A percentile compares a stretch with the other conserved stretches of the same genome.
Conservation (phyloP, 176 grass and related monocot genomes). For the Paspalum notatum region DNA sequence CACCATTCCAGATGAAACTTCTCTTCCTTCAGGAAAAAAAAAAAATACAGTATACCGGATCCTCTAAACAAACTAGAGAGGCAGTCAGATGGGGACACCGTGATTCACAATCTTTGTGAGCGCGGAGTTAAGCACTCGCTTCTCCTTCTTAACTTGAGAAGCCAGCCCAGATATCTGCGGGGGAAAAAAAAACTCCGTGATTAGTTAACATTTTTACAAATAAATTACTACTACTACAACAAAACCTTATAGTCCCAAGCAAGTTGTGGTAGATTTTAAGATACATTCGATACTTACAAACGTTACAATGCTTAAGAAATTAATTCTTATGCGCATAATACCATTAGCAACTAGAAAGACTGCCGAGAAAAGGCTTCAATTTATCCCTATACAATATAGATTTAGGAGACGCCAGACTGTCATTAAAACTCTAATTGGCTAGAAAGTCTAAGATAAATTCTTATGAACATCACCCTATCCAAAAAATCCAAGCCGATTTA, state of each 20-base stretch:
- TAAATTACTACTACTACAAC: too few relatives aligned
- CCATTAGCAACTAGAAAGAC: not conserved
- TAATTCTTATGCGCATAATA: not conserved
- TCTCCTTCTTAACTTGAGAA: slow-evolving; percentile 59
- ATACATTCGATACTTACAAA: not conserved
- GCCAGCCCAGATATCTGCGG: slow-evolving; percentile 50
- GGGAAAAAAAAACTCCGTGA: not conserved
- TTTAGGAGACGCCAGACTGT: not conserved
- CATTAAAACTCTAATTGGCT: not conserved
- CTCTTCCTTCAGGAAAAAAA: not conserved
- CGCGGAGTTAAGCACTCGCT: slow-evolving; percentile 35
- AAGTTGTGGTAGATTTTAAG: not conserved
- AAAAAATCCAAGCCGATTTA: not conserved
- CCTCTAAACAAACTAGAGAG: not conserved
- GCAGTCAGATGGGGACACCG: slow-evolving; percentile 45
- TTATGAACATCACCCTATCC: not conserved
- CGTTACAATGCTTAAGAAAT: not conserved
- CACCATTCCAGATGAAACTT: not conserved
- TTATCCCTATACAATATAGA: not conserved
- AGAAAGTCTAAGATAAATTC: not conserved
- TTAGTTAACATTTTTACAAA: slow-evolving; percentile 13
- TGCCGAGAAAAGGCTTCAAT: not conserved
- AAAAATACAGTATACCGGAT: not conserved
- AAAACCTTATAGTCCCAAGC: too few relatives aligned
- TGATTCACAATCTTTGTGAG: slow-evolving; percentile 58